phyloP scores from a whole-genome alignment of 306 rosid genomes.

The Sphenostylis stenocarpa region DNA sequence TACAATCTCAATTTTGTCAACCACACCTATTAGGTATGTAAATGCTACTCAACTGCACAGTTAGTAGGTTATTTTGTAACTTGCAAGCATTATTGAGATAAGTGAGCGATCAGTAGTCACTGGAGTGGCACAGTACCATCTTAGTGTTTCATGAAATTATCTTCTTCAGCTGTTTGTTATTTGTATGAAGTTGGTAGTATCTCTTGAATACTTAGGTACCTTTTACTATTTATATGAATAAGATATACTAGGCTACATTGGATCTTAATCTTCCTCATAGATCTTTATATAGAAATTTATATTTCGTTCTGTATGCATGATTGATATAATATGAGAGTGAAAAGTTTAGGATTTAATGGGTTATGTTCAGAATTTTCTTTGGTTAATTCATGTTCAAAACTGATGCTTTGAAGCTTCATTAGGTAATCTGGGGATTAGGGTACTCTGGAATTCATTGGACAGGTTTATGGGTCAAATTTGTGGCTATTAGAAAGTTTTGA shows the following conservation, averaged over 20 bases:
- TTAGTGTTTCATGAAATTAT: slow-evolving; percentile 13
- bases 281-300: neutral
- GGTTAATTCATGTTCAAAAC: slow-evolving; percentile 15
- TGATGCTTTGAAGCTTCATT: slow-evolving; percentile 11
- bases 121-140: neutral
- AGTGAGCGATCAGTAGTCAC: neutral
- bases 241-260: neutral
- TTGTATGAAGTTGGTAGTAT: neutral
- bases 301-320: neutral
- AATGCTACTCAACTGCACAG: slow-evolving; percentile 13
- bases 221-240: slow-evolving; percentile 4
- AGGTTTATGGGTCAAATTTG: neutral
- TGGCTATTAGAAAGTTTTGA: slow-evolving; percentile 8
- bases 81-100: slow-evolving; percentile 16
- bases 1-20: slow-evolving; percentile 87
- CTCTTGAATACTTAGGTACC: neutral
- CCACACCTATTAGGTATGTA: slow-evolving; percentile 84
- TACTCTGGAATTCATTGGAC: neutral
- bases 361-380: neutral
- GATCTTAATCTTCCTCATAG: neutral
- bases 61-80: slow-evolving; percentile 22
- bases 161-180: slow-evolving; percentile 4
- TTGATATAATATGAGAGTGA: neutral
- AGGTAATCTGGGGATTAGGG: neutral
- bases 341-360: slow-evolving; percentile 5